These are phyloP conservation scores for Eutrema heterophyllum DNA, from an alignment of 345 rosid species.

Conservation along the genomic window DNA sequence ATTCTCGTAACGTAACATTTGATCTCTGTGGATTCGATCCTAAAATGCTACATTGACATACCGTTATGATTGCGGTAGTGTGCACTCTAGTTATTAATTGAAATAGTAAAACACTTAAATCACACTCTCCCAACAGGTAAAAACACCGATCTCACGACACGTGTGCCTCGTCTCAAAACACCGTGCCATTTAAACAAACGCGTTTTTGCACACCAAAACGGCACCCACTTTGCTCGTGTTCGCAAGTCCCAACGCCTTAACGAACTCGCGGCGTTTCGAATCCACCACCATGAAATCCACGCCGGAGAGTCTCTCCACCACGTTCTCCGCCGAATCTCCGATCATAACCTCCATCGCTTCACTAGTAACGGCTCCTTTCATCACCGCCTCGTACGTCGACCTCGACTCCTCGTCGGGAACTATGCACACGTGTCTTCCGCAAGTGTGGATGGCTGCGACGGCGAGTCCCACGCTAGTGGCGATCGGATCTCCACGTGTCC, in stretches of 20 bases:
- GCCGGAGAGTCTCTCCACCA: slow-evolving; percentile 42
- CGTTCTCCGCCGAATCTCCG: slow-evolving; percentile 51
- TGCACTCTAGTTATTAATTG: no score
- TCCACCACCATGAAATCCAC: slow-evolving; percentile 80
- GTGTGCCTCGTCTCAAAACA: slow-evolving; percentile 45
- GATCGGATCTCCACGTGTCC: slow-evolving; percentile 61
- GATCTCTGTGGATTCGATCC: no score
- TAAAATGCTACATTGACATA: no score
- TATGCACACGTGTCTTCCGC: slow-evolving; percentile 79
- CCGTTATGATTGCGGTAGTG: no score
- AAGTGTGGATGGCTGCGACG: slow-evolving; percentile 59
- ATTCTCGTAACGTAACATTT: no score
- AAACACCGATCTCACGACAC: slow-evolving; percentile 57
- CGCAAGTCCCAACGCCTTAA: slow-evolving; percentile 51
- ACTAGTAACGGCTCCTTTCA: slow-evolving; percentile 33
- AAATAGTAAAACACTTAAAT: no score
- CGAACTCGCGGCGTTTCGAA: slow-evolving; percentile 50
- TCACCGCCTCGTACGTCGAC: slow-evolving; percentile 41
- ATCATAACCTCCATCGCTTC: slow-evolving; percentile 28
- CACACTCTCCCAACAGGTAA: slow-evolving; percentile 74
- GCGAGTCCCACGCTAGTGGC: slow-evolving; percentile 74
- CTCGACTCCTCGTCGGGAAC: slow-evolving; percentile 71
- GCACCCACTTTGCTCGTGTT: slow-evolving; percentile 59
- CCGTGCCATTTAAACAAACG: slow-evolving; percentile 60
- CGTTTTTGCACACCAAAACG: slow-evolving; percentile 72